phyloP scores from a whole-genome alignment of 2,329 filamentous ascomycete genomes.

The Claviceps sp. region DNA sequence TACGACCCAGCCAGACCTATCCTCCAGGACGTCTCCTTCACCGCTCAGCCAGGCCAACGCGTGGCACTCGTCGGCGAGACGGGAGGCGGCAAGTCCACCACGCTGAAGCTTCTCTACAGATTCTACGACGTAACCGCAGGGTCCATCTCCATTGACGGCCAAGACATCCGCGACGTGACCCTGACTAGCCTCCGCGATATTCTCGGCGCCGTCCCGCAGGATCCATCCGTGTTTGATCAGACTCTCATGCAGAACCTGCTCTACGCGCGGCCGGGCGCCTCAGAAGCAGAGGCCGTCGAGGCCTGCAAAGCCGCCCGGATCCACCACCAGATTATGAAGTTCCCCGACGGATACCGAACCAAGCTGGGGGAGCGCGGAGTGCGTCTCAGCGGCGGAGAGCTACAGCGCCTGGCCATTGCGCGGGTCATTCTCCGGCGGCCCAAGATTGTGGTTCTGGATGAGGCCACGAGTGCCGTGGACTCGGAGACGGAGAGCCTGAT shows the following conservation, averaged over 20 bases:
- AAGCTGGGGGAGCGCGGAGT: constrained; percentile 34
- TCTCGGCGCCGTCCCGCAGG: constrained; percentile 52
- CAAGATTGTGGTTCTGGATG: constrained; percentile 27
- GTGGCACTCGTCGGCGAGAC: constrained; percentile 49
- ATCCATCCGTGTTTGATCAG: constrained; percentile 49
- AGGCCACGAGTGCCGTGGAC: constrained; percentile 37
- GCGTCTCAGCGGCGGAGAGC: constrained; percentile 36
- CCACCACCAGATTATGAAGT: constrained; percentile 48
- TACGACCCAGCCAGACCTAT: constrained; percentile 40
- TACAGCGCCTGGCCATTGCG: constrained; percentile 35
- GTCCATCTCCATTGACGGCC: constrained; percentile 41
- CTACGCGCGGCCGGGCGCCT: constrained; percentile 48
- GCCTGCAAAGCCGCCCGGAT: constrained; percentile 49
- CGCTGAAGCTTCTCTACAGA: constrained; percentile 45
- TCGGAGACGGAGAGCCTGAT: constrained; percentile 29
- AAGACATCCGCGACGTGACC: constrained; percentile 45
- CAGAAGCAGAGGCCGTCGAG: constrained; percentile 43
- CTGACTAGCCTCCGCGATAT: constrained; percentile 42
- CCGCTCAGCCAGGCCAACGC: constrained; percentile 36
- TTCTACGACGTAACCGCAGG: constrained; percentile 46
- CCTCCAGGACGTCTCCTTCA: constrained; percentile 34
- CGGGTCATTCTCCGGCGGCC: constrained; percentile 20
- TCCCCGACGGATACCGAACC: constrained; percentile 37
- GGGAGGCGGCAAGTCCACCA: constrained; percentile 49
- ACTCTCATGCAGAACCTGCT: constrained; percentile 51